Percentiles rank a stretch among this genome's conserved stretches.
These are phyloP conservation scores for Physocladia obscura DNA, from an alignment of 192 early-diverging fungal species.

Conservation along the genomic window DNA sequence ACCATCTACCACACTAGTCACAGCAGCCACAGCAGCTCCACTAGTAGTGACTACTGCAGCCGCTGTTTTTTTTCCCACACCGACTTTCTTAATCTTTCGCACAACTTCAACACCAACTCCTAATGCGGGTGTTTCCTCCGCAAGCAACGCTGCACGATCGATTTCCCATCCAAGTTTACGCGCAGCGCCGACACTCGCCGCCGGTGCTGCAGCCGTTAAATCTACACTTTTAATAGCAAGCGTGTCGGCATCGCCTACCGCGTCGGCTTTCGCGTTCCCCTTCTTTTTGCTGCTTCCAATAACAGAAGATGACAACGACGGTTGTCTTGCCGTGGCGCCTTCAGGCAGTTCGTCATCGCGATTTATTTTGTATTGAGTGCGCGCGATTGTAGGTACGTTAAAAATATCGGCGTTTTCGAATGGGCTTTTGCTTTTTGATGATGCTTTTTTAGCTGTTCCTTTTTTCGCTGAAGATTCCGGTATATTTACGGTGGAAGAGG, in stretches of 20 bases:
- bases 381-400: conserved; percentile 13
- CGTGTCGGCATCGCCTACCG: conserved; percentile 36
- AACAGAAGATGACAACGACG: background rate
- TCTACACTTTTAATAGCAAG: conserved; percentile 43
- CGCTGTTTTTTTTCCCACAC: conserved; percentile 2
- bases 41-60: no score
- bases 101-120: conserved; percentile 18
- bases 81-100: conserved; percentile 3
- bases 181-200: background rate
- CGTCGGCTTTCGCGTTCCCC: background rate
- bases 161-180: conserved; percentile 21
- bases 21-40: background rate
- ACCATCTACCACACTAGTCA: background rate
- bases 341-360: conserved; percentile 40
- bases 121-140: conserved; percentile 1
- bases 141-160: conserved; percentile 15
- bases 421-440: no score
- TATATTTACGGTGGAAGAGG: no score
- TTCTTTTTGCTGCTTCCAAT: background rate
- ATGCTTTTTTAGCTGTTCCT: no score
- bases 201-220: conserved; percentile 15
- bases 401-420: conserved; percentile 3
- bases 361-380: conserved; percentile 41
- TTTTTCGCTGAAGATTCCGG: no score
- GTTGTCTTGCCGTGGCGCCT: background rate